phyloP scores from a whole-genome alignment of 305 asterid species.

The Plantago coronopus region DNA sequence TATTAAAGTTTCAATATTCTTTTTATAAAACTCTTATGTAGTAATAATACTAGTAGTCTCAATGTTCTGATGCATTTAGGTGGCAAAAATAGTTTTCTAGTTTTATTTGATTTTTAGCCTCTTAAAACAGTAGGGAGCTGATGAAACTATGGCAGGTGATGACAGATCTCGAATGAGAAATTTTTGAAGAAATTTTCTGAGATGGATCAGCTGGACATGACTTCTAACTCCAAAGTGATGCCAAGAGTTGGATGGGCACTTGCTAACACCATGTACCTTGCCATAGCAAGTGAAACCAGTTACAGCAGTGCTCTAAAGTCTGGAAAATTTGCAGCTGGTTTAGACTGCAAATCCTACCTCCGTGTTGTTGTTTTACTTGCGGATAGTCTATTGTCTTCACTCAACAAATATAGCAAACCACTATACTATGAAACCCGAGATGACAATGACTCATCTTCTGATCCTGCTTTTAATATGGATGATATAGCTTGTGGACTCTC shows the following conservation, averaged over 20 bases:
- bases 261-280: conserved; percentile 71
- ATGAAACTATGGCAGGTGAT: conserved; percentile 91
- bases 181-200: conserved; percentile 58
- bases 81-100: conserved; percentile 18
- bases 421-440: conserved; percentile 44
- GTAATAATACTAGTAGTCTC: not conserved
- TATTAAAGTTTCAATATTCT: too few relatives aligned
- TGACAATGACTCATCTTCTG: conserved; percentile 36
- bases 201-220: conserved; percentile 44
- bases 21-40: not conserved
- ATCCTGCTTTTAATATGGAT: conserved; percentile 34
- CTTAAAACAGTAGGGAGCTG: conserved; percentile 47
- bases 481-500: conserved; percentile 48
- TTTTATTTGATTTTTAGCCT: conserved; percentile 23
- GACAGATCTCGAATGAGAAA: conserved; percentile 82
- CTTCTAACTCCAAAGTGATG: conserved; percentile 40
- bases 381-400: conserved; percentile 49
- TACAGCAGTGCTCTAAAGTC: conserved; percentile 30
- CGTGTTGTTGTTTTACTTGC: conserved; percentile 58
- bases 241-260: conserved; percentile 86
- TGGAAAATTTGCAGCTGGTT: conserved; percentile 55
- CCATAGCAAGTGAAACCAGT: conserved; percentile 42
- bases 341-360: conserved; percentile 63
- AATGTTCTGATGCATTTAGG: not conserved
- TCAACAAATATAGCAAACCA: conserved; percentile 43